Base-by-base conservation (phyloP, 257 asterid genomes). In the Capsicum chinense region DNA sequence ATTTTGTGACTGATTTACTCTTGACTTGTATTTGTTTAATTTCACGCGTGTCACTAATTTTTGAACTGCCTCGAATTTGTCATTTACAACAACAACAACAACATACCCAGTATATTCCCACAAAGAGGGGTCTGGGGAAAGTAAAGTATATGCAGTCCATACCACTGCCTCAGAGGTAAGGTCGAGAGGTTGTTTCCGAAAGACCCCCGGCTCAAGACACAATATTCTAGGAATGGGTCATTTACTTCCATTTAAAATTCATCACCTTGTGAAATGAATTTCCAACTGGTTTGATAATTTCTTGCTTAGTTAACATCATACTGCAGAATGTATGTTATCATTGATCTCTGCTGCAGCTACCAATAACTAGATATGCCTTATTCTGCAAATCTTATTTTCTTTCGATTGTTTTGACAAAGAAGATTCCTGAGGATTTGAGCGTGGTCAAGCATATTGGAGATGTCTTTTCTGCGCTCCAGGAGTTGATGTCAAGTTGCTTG, bases 391-490 rank as follows among this genome's bases (percentile, higher is more conserved):
- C 76, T 81, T 67, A 82, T 67, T 54, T 37, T 82, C 11, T 88
- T 82, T 42, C 14, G 66, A 47, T 84, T 85, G 87, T 56, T 80
- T 59, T 83, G 76, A 15, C 56, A 8, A 69, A 83, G 86, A 91
- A 96, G 99, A 90, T 94, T 81, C 85, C 96, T 19, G 98, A 96
- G 90, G 98, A 93, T 90, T 81, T 90, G 87, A 90, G 90, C 88
- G 85, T 90, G 86, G 89, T 96, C 68, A 91, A 92, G 81, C 91
- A 90, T 85, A 89, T 96, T 87, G 89, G 93, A 88, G 90, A 87
- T 86, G 87, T 86, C 74, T 90, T 96, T 82, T 83, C 80, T 76
- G 91, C 87, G 84, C 87, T 90, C 88, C 94, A 87, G 83, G 94
- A 86, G 84, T 84, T 89, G 70, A 82, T 90, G 60, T 89, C 84